phyloP scores from a whole-genome alignment of 2,329 filamentous ascomycete species.

The Botrytis medusae region DNA sequence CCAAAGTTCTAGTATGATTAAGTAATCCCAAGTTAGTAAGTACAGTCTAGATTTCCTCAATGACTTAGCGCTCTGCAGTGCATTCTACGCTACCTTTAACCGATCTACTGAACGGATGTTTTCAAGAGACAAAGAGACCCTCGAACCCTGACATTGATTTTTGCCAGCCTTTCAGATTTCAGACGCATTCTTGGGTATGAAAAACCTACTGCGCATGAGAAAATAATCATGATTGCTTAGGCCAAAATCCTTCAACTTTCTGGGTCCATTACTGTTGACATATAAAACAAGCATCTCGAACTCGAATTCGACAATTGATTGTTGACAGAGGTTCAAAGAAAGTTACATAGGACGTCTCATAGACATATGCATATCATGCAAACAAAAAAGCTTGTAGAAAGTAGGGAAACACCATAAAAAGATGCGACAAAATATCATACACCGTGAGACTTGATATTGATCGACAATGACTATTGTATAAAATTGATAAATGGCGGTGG shows the following conservation, averaged over 20 bases:
- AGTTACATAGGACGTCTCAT: not conserved
- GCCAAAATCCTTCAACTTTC: not conserved
- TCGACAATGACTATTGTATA: not conserved
- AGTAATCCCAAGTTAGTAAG: not conserved
- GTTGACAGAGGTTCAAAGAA: not conserved
- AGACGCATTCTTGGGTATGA: not conserved
- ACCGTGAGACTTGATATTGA: not conserved
- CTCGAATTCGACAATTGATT: not conserved
- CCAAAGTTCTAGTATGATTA: not conserved
- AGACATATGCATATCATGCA: not conserved
- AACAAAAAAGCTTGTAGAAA: not conserved
- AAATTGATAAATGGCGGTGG: not conserved
- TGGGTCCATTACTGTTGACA: not conserved
- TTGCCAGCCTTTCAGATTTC: not conserved
- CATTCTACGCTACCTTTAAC: not conserved
- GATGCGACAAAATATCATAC: not conserved
- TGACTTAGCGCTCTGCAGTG: not conserved
- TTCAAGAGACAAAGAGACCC: not conserved
- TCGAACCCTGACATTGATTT: not conserved
- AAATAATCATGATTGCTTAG: not conserved
- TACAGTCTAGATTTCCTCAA: not conserved
- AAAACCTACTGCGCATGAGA: rapidly evolving
- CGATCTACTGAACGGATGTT: not conserved
- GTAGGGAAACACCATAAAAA: not conserved
- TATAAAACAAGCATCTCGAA: not conserved